These are phyloP conservation scores for Fusarium abutilonis DNA, from an alignment of 2,329 filamentous ascomycete species.

Conservation along the genomic window DNA sequence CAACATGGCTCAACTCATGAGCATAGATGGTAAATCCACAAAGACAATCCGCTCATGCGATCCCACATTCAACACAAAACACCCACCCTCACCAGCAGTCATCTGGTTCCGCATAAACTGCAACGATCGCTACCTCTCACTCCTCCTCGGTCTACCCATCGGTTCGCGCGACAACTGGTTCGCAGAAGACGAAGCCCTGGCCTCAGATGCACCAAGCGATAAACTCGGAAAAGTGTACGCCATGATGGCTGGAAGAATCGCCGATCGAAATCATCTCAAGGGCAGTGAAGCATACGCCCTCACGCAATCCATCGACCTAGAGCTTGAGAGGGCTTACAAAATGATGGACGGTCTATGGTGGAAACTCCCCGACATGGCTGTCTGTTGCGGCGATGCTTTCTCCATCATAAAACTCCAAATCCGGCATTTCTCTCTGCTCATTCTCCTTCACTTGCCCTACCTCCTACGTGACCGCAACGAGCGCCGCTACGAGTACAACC, in stretches of 20 bases:
- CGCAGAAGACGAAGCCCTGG: slow-evolving; percentile 43
- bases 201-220: slow-evolving; percentile 52
- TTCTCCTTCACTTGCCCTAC: slow-evolving; percentile 65
- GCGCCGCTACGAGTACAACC: slow-evolving; percentile 59
- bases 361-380: slow-evolving; percentile 49
- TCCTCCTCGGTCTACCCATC: slow-evolving; percentile 61
- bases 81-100: slow-evolving; percentile 36
- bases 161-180: slow-evolving; percentile 56
- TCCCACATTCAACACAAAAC: slow-evolving; percentile 47
- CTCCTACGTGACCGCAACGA: slow-evolving; percentile 57
- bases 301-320: slow-evolving; percentile 57
- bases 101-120: slow-evolving; percentile 63
- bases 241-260: slow-evolving; percentile 55
- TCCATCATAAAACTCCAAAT: slow-evolving; percentile 58
- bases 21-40: slow-evolving; percentile 52
- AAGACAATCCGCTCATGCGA: slow-evolving; percentile 53
- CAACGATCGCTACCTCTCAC: slow-evolving; percentile 61
- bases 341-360: slow-evolving; percentile 60
- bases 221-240: slow-evolving; percentile 58
- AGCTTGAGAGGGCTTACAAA: slow-evolving; percentile 57
- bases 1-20: slow-evolving; percentile 62
- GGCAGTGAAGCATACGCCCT: slow-evolving; percentile 52
- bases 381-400: slow-evolving; percentile 39
- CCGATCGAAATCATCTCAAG: slow-evolving; percentile 56
- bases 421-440: slow-evolving; percentile 60